These are phyloP conservation scores for Cicer arietinum DNA, from an alignment of 306 rosid genomes.

Conservation along the genomic window DNA sequence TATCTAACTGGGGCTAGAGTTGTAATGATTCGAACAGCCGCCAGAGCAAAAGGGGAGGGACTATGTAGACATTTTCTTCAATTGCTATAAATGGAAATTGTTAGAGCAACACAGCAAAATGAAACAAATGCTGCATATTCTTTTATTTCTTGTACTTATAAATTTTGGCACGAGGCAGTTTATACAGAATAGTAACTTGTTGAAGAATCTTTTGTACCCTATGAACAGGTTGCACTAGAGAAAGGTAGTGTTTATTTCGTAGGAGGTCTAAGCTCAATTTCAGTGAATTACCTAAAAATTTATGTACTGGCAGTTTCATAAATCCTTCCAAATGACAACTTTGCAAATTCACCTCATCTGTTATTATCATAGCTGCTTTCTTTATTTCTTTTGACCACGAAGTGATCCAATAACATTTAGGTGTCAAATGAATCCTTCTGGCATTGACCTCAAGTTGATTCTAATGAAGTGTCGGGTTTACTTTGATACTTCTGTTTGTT, in stretches of 20 bases:
- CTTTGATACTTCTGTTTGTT: neutral
- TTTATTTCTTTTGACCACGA: neutral
- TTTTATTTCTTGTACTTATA: slow-evolving; percentile 59
- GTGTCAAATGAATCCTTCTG: neutral
- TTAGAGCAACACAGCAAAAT: slow-evolving; percentile 43
- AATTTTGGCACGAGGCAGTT: slow-evolving; percentile 45
- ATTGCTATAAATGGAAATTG: slow-evolving; percentile 42
- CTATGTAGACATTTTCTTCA: slow-evolving; percentile 42
- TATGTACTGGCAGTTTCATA: neutral
- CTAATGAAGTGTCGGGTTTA: neutral
- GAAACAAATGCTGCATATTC: slow-evolving; percentile 54
- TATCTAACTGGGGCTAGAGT: slow-evolving; percentile 32
- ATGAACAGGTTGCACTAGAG: slow-evolving; percentile 38
- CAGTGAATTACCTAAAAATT: slow-evolving; percentile 14
- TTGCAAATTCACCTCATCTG: neutral
- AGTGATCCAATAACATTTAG: neutral
- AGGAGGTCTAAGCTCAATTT: slow-evolving; percentile 32
- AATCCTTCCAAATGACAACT: neutral
- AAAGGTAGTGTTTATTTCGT: slow-evolving; percentile 31
- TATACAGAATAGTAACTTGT: slow-evolving; percentile 33
- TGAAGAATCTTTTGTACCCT: slow-evolving; percentile 36
- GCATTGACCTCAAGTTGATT: neutral
- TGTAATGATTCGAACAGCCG: slow-evolving; percentile 35
- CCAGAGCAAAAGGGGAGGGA: slow-evolving; percentile 34
- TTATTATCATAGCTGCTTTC: neutral